Evolutionary conservation across 257 asterid genomes (phyloP).

Genomic region (Leonotis leonurus): DNA sequence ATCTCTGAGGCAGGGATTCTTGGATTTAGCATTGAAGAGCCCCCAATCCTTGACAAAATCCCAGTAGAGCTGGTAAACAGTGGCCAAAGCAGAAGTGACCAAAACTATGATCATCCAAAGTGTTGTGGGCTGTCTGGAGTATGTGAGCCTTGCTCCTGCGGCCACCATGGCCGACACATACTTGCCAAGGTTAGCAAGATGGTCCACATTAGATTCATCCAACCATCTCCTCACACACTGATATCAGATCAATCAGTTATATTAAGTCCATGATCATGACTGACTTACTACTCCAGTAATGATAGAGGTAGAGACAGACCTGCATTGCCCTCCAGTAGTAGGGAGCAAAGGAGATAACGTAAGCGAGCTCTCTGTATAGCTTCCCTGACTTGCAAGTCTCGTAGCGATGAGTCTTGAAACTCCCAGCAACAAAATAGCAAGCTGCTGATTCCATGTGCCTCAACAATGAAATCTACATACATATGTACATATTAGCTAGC

Average conservation of each 20-base stretch:
- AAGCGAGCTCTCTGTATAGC: slow-evolving; percentile 74
- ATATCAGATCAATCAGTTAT: no score
- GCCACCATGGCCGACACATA: slow-evolving; percentile 98
- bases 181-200: slow-evolving; percentile 80
- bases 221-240: slow-evolving; percentile 92
- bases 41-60: slow-evolving; percentile 98
- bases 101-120: slow-evolving; percentile 56
- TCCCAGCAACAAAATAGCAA: slow-evolving; percentile 79
- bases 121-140: slow-evolving; percentile 42
- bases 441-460: slow-evolving; percentile 94
- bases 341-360: slow-evolving; percentile 85
- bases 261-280: no score
- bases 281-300: no score
- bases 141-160: slow-evolving; percentile 87
- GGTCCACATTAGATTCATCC: slow-evolving; percentile 62
- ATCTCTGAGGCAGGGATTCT: slow-evolving; percentile 73
- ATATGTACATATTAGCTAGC: no score
- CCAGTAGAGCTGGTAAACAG: slow-evolving; percentile 87
- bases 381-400: slow-evolving; percentile 73
- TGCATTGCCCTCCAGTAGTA: slow-evolving; percentile 98
- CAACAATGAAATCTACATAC: slow-evolving; percentile 75
- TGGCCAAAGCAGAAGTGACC: slow-evolving; percentile 70
- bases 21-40: slow-evolving; percentile 51
- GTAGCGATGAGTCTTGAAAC: slow-evolving; percentile 47
- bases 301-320: slow-evolving; percentile 25